Conservation (phyloP, 345 rosid genomes). For the Lumnitzera racemosa region DNA sequence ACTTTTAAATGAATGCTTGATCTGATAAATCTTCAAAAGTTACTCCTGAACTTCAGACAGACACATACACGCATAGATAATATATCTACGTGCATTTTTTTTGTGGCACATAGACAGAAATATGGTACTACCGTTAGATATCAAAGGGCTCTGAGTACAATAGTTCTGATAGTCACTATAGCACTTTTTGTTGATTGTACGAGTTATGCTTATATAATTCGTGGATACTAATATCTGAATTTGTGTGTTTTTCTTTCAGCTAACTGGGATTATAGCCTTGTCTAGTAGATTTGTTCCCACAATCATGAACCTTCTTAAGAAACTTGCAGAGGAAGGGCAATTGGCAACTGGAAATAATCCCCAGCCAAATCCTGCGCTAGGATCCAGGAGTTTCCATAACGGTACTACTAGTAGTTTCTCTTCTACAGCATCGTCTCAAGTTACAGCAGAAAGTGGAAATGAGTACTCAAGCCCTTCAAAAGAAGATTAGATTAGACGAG, state of each 20-base stretch:
- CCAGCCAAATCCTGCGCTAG: constrained; percentile 25
- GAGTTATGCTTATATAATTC: not conserved
- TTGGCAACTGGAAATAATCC: constrained; percentile 32
- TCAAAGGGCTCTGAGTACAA: not conserved
- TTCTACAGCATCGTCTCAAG: constrained; percentile 42
- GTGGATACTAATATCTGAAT: not conserved
- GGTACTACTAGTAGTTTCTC: constrained; percentile 27
- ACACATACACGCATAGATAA: too few species aligned
- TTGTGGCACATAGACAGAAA: too few species aligned
- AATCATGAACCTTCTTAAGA: constrained; percentile 78
- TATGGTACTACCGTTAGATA: too few species aligned
- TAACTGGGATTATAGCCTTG: constrained; percentile 79
- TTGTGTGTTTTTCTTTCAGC: constrained; percentile 37
- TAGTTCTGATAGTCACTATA: not conserved
- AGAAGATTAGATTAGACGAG: constrained; percentile 31
- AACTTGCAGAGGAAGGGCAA: constrained; percentile 72
- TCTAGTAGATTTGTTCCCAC: constrained; percentile 83
- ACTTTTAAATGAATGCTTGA: too few species aligned
- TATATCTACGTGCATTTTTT: not conserved
- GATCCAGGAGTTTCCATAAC: constrained; percentile 27
- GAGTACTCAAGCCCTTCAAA: constrained; percentile 40
- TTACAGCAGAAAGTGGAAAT: constrained; percentile 26
- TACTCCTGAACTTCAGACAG: not conserved
- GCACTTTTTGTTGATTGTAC: not conserved
- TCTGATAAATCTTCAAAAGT: not conserved